phyloP scores from a whole-genome alignment of 129 eudicot species.

The Chrysanthemum makinoi region DNA sequence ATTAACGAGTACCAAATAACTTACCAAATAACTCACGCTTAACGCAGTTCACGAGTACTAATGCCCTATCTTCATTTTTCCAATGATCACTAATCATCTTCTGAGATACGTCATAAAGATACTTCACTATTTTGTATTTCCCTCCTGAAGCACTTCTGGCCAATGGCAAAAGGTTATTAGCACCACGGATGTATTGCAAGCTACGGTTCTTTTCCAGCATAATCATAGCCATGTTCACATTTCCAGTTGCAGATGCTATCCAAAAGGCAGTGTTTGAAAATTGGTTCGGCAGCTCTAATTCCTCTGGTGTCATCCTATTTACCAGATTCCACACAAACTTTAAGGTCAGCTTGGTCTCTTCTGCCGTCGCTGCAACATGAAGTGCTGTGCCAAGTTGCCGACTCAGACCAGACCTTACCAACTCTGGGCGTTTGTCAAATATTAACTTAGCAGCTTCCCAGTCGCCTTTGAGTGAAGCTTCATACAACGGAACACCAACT shows the following conservation, averaged over 20 bases:
- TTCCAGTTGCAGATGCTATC: conserved; percentile 40
- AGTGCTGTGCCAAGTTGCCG: conserved; percentile 32
- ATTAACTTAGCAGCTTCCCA: conserved; percentile 13
- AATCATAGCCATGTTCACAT: conserved; percentile 12
- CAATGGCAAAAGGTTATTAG: conserved; percentile 23
- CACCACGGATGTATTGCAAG: conserved; percentile 19
- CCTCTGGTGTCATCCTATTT: conserved; percentile 3
- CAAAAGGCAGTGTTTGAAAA: conserved; percentile 33
- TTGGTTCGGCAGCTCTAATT: conserved; percentile 21
- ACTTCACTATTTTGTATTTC: conserved; percentile 19
- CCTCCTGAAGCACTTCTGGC: conserved; percentile 30
- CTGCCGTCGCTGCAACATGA: conserved; percentile 38
- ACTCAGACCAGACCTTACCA: conserved; percentile 17
- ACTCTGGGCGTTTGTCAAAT: background rate
- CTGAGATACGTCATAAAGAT: conserved; percentile 18
- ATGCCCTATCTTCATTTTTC: conserved; percentile 11
- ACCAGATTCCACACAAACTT: conserved; percentile 36
- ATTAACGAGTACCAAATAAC: background rate
- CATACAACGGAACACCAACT: conserved; percentile 5
- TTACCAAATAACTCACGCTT: conserved; percentile 34
- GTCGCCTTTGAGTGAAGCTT: background rate
- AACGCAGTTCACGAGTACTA: conserved; percentile 19
- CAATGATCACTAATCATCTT: conserved; percentile 5
- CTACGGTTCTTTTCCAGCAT: conserved; percentile 27
- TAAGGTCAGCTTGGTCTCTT: conserved; percentile 4